Evolutionary conservation across 768 basidiomycete species (phyloP), one percentile per base, ranked within the genome.

Genomic region (Mycena sanguinolenta): DNA sequence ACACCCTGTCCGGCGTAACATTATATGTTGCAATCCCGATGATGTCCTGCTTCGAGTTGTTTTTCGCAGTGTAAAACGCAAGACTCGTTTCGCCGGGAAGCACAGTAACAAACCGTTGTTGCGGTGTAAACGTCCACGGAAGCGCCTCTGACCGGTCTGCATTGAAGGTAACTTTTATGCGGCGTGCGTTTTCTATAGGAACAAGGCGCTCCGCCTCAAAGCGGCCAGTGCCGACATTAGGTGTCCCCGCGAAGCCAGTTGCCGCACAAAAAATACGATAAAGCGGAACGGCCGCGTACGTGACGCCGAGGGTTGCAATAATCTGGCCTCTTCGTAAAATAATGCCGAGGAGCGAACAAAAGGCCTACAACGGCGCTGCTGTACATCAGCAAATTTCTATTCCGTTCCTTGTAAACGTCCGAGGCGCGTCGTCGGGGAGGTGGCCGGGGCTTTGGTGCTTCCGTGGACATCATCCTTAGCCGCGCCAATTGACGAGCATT

Each of bases 1-100:
- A 54, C 77, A 98, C 97, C 80, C 97, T 88, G 78, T 95, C 95
- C n/a, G 98, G 98, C 0, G 97, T 97, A 71, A 98, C 97, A 81
- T 99, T 99, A 79, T 99, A 99, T 7, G 98, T 99, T 38, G 97
- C 97, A 79, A 99, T 99, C 1, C 98, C 98, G 76, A 99, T 97
- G 62, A 99, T 89, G 78, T 99, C 98, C 73, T 92, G 85, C 57
- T 90, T 83, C 13, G 94, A 92, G 57, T 84, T 88, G 76, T 99
- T 99, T 82, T 88, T 95, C 9, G 97, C 97, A 57, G 88, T 95
- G 81, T 99, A 99, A 79, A 99, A 99, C 13, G 98, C 98, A 69
- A 99, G 82, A 68, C 94, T 95, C 3, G 96, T 96, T 84, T 99
- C 98, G 14, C 98, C 98, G 0, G 96, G 98, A 39, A 98, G 85